A percentile compares a stretch with the other conserved stretches of the same genome.
phyloP scores from a whole-genome alignment of 2,329 filamentous ascomycete genomes.

The Blastomyces emzantsi region DNA sequence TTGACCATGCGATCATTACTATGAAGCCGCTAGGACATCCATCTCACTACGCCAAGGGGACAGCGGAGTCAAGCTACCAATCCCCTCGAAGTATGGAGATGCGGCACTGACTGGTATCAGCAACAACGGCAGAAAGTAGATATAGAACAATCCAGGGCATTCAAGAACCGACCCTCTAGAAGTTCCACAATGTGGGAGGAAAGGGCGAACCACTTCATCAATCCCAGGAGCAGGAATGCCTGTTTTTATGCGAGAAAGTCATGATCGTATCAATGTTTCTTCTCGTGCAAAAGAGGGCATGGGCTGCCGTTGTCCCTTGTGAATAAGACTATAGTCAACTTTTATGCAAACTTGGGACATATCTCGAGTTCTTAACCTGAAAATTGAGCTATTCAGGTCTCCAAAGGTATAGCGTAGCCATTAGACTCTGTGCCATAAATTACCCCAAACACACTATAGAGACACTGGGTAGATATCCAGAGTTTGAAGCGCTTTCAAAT shows the following conservation, averaged over 20 bases:
- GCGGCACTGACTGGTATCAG: neutral
- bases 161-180: neutral
- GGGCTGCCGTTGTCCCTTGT: neutral
- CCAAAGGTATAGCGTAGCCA: neutral
- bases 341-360: neutral
- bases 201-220: neutral
- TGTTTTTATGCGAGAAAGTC: neutral
- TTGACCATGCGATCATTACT: neutral
- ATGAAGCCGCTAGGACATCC: neutral
- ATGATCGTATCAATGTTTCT: neutral
- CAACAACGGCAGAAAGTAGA: neutral
- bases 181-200: neutral
- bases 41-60: neutral
- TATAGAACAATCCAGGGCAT: neutral
- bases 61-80: neutral
- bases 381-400: neutral
- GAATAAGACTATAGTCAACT: neutral
- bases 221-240: neutral
- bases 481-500: neutral
- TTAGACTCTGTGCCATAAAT: no score
- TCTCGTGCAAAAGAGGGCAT: neutral
- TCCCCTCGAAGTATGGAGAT: neutral
- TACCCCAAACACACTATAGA: neutral
- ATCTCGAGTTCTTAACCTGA: neutral
- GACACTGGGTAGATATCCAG: neutral